phyloP scores from a whole-genome alignment of 2,329 filamentous ascomycete genomes.

The Fusarium redolens region DNA sequence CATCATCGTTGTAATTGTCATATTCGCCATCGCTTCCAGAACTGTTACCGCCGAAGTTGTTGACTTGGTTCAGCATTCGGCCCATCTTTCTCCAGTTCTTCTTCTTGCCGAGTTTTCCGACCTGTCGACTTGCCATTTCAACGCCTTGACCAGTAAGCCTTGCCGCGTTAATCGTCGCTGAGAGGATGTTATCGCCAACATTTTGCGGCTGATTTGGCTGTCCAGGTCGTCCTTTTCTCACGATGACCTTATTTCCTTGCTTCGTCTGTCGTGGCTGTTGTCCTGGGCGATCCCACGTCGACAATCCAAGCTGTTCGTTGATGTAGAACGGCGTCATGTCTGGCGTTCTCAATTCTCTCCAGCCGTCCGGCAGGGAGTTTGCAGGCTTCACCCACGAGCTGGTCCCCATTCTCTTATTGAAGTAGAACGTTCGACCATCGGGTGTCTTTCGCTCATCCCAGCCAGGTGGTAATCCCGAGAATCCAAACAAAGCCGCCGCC shows the following conservation, averaged over 20 bases:
- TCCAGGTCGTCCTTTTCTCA: slow-evolving; percentile 11
- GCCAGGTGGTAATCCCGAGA: slow-evolving; percentile 33
- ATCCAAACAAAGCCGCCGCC: slow-evolving; percentile 1
- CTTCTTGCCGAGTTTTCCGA: slow-evolving; percentile 44
- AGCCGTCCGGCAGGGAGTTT: slow-evolving; percentile 39
- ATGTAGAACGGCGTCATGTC: slow-evolving; percentile 44
- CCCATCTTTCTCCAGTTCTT: slow-evolving; percentile 43
- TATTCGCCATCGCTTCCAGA: slow-evolving; percentile 22
- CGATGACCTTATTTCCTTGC: slow-evolving; percentile 1
- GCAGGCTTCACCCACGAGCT: slow-evolving; percentile 42
- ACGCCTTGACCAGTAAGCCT: slow-evolving; percentile 35
- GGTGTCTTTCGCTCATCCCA: slow-evolving; percentile 43
- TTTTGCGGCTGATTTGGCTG: slow-evolving; percentile 5
- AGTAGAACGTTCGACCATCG: slow-evolving; percentile 40
- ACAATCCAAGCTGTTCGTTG: slow-evolving; percentile 42
- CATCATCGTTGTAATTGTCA: slow-evolving; percentile 5
- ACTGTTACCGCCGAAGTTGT: background rate
- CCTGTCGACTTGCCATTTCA: slow-evolving; percentile 33
- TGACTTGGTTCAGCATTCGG: slow-evolving; percentile 21
- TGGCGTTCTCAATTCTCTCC: slow-evolving; percentile 44
- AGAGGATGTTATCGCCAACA: slow-evolving; percentile 17
- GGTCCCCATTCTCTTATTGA: slow-evolving; percentile 36
- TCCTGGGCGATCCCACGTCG: slow-evolving; percentile 46
- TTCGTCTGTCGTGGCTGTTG: slow-evolving; percentile 35
- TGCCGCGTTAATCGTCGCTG: slow-evolving; percentile 38